phyloP scores from a whole-genome alignment of 345 rosid genomes.

The Melaleuca alternifolia region DNA sequence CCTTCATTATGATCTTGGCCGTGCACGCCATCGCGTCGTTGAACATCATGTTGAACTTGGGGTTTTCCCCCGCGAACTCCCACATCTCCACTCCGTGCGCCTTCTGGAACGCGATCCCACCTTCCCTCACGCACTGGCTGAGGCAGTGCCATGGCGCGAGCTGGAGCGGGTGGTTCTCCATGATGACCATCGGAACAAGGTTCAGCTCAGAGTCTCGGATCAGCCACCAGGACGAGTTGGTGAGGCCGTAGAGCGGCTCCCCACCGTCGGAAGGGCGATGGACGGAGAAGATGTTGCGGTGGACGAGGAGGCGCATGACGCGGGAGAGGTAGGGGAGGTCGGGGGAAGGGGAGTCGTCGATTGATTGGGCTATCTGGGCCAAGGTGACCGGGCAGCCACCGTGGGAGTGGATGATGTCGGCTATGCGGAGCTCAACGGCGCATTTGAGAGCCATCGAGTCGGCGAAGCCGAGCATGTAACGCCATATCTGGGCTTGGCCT shows the following conservation, averaged over 20 bases:
- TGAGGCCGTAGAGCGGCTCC: conserved; percentile 2
- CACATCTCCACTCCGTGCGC: conserved; percentile 7
- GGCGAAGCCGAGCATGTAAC: conserved; percentile 9
- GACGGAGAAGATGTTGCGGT: conserved; percentile 16
- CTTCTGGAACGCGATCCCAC: not conserved
- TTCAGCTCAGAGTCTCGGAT: conserved; percentile 10
- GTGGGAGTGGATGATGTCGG: conserved; percentile 22
- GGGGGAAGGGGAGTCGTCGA: not conserved
- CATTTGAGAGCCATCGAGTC: conserved; percentile 30
- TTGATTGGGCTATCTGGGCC: conserved; percentile 9
- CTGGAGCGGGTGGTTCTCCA: conserved; percentile 9
- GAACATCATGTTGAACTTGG: not conserved
- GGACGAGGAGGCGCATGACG: conserved; percentile 27
- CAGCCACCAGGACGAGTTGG: conserved; percentile 14
- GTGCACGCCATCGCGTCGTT: conserved; percentile 8
- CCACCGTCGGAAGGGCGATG: not conserved
- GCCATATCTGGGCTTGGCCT: conserved; percentile 16
- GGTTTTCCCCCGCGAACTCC: not conserved
- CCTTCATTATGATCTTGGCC: not conserved
- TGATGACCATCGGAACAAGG: conserved; percentile 15
- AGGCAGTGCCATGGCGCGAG: conserved; percentile 15
- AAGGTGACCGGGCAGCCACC: conserved; percentile 5
- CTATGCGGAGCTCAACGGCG: conserved; percentile 24
- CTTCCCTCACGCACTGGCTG: conserved; percentile 3
- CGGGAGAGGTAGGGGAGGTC: conserved; percentile 14